A percentile compares a stretch with the other conserved stretches of the same genome.
Evolutionary conservation across 306 rosid species (phyloP).

Genomic region (Boehmeria nivea): DNA sequence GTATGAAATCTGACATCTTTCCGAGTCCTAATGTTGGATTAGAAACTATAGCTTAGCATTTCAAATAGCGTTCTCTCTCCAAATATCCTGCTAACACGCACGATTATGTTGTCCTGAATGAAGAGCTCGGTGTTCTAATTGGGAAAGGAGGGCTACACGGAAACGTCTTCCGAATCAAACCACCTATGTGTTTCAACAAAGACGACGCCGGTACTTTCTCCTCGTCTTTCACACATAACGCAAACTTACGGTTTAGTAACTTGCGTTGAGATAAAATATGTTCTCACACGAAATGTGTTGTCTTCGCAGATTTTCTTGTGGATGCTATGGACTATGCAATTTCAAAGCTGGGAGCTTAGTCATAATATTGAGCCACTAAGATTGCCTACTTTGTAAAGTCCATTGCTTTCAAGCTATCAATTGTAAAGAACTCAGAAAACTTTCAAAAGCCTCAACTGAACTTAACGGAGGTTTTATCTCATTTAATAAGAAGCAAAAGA

Average conservation of each 20-base stretch:
- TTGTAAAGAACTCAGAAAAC: background rate
- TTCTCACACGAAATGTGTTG: conserved; percentile 6
- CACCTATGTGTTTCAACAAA: conserved; percentile 87
- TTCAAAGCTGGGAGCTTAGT: conserved; percentile 54
- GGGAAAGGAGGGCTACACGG: conserved; percentile 94
- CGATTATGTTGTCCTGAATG: conserved; percentile 24
- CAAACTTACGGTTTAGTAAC: too few species aligned
- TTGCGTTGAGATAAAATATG: background rate
- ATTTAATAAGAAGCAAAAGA: too few species aligned
- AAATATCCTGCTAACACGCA: background rate
- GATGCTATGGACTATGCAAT: conserved; percentile 80
- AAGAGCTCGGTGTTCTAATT: conserved; percentile 75
- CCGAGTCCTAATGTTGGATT: background rate
- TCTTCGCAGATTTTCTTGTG: conserved; percentile 78
- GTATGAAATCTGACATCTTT: conserved; percentile 22
- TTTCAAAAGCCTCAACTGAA: too few species aligned
- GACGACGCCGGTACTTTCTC: conserved; percentile 67
- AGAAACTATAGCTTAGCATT: background rate
- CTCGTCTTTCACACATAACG: background rate
- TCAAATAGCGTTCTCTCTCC: background rate
- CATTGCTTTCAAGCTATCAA: conserved; percentile 1
- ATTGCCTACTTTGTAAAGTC: background rate
- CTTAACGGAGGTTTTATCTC: too few species aligned
- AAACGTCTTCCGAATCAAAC: conserved; percentile 80
- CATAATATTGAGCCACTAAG: too few species aligned